Percentiles rank a stretch among this genome's conserved stretches.
Evolutionary conservation across 208 protist genomes (phyloP).

Genomic region (Porcisia deanei): DNA sequence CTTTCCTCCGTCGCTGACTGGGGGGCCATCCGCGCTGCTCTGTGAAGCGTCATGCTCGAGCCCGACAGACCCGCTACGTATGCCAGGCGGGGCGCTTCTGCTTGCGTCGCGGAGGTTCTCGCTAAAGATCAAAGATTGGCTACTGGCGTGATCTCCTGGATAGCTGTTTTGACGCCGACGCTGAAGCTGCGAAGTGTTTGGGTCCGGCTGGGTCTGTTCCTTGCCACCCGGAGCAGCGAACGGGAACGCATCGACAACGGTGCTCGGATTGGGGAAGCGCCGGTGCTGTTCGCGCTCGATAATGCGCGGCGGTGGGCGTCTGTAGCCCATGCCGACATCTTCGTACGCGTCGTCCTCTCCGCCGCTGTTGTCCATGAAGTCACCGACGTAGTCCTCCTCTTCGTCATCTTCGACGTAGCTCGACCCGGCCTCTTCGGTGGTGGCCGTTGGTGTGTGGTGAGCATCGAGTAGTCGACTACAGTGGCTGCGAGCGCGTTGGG

Average conservation of each 20-base stretch:
- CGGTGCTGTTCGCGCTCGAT: constrained; percentile 88
- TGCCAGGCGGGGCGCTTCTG: background rate
- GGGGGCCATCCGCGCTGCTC: constrained; percentile 6
- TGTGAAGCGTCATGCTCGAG: background rate
- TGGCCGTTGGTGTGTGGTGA: constrained; percentile 61
- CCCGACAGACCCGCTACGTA: background rate
- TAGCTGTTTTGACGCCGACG: constrained; percentile 14
- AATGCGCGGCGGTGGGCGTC: constrained; percentile 64
- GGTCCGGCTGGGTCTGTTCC: constrained; percentile 1
- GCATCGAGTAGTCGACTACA: constrained; percentile 14
- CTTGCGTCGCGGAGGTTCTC: background rate
- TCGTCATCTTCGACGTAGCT: constrained; percentile 40
- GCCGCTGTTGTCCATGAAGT: constrained; percentile 26
- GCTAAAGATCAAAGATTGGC: background rate
- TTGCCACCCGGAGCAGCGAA: background rate
- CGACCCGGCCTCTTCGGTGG: constrained; percentile 77
- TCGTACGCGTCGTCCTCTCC: constrained; percentile 22
- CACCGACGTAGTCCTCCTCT: constrained; percentile 27
- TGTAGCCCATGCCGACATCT: constrained; percentile 12
- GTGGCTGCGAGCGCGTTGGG: constrained; percentile 35
- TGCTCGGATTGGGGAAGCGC: constrained; percentile 25
- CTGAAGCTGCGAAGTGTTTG: constrained; percentile 7
- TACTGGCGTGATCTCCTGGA: constrained; percentile 6
- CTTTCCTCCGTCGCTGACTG: constrained; percentile 20
- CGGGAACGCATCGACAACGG: constrained; percentile 17